phyloP scores from a whole-genome alignment of 2,329 filamentous ascomycete genomes.

The Fusarium denticulatum region DNA sequence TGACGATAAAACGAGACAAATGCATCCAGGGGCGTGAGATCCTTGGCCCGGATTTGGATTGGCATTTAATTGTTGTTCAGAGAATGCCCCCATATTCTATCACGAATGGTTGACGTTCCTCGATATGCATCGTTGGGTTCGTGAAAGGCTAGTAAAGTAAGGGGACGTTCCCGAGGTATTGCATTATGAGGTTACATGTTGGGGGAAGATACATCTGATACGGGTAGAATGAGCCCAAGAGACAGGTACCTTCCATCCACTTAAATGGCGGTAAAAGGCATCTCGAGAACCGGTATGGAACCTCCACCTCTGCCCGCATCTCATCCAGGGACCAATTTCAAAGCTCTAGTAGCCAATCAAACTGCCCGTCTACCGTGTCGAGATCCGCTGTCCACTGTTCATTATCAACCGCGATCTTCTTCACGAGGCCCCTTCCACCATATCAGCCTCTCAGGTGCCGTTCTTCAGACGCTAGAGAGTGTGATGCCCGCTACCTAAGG shows the following conservation, averaged over 20 bases:
- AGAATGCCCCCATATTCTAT: slow-evolving; percentile 28
- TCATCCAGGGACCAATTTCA: slow-evolving; percentile 34
- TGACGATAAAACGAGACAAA: slow-evolving; percentile 1
- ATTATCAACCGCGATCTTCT: slow-evolving; percentile 10
- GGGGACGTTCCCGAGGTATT: slow-evolving; percentile 22
- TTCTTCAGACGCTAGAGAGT: slow-evolving; percentile 13
- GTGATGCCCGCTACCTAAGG: slow-evolving; percentile 11
- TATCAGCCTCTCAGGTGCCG: slow-evolving; percentile 30
- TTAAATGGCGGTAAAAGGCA: slow-evolving; percentile 36
- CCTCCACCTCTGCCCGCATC: slow-evolving; percentile 19
- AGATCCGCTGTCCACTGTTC: slow-evolving; percentile 16
- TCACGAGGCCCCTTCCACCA: slow-evolving; percentile 23
- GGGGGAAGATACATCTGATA: slow-evolving; percentile 20
- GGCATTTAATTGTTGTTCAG: slow-evolving; percentile 17
- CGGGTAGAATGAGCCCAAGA: neutral
- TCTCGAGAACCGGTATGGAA: slow-evolving; percentile 11
- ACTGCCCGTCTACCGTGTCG: neutral
- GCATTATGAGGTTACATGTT: slow-evolving; percentile 22
- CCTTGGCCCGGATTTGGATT: slow-evolving; percentile 23
- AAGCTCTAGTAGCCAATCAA: slow-evolving; percentile 21
- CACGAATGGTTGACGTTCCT: slow-evolving; percentile 31
- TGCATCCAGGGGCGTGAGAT: neutral
- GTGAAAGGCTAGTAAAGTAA: slow-evolving; percentile 29
- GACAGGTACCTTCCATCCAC: slow-evolving; percentile 18
- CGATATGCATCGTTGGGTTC: slow-evolving; percentile 25